Evolutionary conservation across 106 monocot species (phyloP).

Genomic region (Cymbidium sinense): DNA sequence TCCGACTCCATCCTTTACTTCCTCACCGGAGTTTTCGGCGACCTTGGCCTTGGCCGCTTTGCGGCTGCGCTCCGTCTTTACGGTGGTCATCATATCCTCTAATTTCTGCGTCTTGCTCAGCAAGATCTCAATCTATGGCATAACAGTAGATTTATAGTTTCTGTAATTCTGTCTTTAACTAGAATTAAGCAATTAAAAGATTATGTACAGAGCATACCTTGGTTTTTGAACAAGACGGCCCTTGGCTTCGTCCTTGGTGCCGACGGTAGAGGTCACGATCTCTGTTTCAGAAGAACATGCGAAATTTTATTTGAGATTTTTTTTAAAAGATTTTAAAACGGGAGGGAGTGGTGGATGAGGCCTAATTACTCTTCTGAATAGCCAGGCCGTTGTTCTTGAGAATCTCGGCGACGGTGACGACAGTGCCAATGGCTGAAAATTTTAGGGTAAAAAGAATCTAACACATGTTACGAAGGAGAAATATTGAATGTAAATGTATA

Average conservation of each 20-base stretch:
- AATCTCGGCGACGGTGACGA: constrained; percentile 48
- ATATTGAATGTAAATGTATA: no score
- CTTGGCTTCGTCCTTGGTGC: constrained; percentile 39
- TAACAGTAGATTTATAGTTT: background rate
- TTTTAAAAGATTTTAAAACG: background rate
- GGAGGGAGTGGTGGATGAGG: background rate
- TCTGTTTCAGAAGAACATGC: constrained; percentile 18
- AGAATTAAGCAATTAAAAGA: background rate
- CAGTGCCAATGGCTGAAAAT: constrained; percentile 42
- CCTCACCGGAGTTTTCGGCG: background rate
- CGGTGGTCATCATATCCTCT: background rate
- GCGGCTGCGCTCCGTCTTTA: background rate
- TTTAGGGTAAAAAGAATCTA: background rate
- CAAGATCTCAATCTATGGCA: constrained; percentile 6
- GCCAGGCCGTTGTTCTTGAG: constrained; percentile 51
- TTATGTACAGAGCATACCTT: constrained; percentile 17
- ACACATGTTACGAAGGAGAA: no score
- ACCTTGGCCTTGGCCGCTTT: background rate
- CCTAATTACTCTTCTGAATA: constrained; percentile 31
- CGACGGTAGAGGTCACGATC: constrained; percentile 45
- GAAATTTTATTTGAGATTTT: background rate
- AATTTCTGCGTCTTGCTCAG: constrained; percentile 2
- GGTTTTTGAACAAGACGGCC: constrained; percentile 42
- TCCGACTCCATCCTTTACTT: background rate
- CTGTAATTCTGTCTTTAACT: background rate